Base-by-base conservation (phyloP, 768 basidiomycete genomes). In the Phylloporus scabripes region DNA sequence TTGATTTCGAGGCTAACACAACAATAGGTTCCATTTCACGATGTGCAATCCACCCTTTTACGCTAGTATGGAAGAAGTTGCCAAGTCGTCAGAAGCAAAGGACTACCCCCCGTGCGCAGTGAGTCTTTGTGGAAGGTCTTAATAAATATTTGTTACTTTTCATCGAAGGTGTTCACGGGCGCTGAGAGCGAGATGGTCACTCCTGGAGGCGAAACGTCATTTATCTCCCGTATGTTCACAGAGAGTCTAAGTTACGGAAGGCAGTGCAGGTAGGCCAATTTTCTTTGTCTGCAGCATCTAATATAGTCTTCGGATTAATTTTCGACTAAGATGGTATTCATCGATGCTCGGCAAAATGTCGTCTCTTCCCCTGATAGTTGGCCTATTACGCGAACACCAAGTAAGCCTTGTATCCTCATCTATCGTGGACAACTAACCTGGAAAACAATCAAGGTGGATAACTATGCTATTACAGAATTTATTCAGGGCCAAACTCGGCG, bases 31-130 rank as follows among this genome's bases (percentile, higher is more conserved):
- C 58, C 80, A 86, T 49, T 92, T 95, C 55, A 81, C 83, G 0
- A 91, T 98, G 82, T 97, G 94, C 69, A 99, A 98, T 64, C 95
- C 95, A 0, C 95, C 95, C 0, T 99, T 99, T 67, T 98, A 96
- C 61, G 63, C 72, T n/a, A 87, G 82, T 49, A 60, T 64, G 1
- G 79, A 82, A 26, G 95, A 98, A 50, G 76, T 92, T 7, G 54
- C 59, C 0, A 60, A 66, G 2, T 82, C 81, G 2, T 78, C 81
- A 0, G 75, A 75, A 17, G 68, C 70, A 6, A 97, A 98, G 58
- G 79, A 79, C 41, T 64, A 72, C 12, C 71, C 69, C 6, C 87
- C 95, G 0, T 82, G 73, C 56, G 87, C 88, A 2, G 92, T 92
- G 59, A 39, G 80, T 69, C 7, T 20, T 31, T 21, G 42, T 33